These are phyloP conservation scores for Coemansia sp. DNA, from an alignment of 371 early-diverging fungal genomes.

Conservation along the genomic window DNA sequence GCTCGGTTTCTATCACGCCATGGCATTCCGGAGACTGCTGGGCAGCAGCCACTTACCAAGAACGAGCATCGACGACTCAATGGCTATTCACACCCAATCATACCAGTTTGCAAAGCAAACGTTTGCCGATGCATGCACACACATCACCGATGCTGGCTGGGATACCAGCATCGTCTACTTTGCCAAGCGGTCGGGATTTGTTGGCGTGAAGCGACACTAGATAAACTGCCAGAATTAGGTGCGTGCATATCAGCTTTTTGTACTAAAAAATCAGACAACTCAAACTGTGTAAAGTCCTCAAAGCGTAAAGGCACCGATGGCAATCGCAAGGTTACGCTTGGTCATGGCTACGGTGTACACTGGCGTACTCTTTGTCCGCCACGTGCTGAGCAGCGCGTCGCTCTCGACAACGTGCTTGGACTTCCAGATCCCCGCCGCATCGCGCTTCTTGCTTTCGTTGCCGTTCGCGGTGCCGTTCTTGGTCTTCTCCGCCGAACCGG, in stretches of 20 bases:
- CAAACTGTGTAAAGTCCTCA: neutral
- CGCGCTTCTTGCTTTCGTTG: constrained; percentile 38
- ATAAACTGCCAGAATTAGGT: neutral
- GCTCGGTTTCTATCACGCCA: constrained; percentile 33
- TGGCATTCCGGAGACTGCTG: constrained; percentile 18
- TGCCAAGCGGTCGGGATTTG: constrained; percentile 13
- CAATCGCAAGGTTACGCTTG: constrained; percentile 81
- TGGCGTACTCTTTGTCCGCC: constrained; percentile 94
- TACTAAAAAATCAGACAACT: no score
- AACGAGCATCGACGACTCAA: no score
- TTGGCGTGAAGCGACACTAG: constrained; percentile 3
- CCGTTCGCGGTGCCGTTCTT: neutral
- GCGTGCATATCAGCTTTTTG: no score
- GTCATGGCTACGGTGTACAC: constrained; percentile 87
- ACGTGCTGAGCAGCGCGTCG: constrained; percentile 73
- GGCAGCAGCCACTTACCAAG: neutral
- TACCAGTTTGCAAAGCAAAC: constrained; percentile 26
- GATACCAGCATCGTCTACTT: constrained; percentile 30
- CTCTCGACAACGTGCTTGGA: constrained; percentile 34
- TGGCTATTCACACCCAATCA: neutral
- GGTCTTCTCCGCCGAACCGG: neutral
- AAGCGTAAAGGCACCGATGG: constrained; percentile 63
- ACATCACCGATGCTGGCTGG: constrained; percentile 24
- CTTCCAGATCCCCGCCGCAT: constrained; percentile 47
- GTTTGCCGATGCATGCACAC: constrained; percentile 6